Base-by-base conservation (phyloP, 768 basidiomycete genomes). In the Termitomyces sp. region DNA sequence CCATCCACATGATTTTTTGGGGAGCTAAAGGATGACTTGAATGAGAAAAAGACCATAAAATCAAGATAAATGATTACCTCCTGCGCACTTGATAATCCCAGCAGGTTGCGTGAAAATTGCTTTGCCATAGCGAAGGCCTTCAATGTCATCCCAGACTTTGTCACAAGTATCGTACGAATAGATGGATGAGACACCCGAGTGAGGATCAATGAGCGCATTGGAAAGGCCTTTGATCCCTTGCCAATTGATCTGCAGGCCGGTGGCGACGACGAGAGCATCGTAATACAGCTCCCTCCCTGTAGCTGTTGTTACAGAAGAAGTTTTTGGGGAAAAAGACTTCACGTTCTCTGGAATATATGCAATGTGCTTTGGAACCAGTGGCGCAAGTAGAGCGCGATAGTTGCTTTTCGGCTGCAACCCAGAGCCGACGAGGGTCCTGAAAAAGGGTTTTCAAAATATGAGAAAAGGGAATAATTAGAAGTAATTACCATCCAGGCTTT, bases 1-100 rank as follows among this genome's bases (percentile, higher is more conserved):
- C 91, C 91, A 94, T 93, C 93, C 94, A 96, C 91, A 96, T 94
- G 57, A 95, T 91, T 75, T 96, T 94, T 70, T 94, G 91, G 20
- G 91, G 90, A 15, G 88, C 90, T 91, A 43, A 46, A 56, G 37
- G 8, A 15, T 52, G 46, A 51, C 55, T n/a, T 63, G 40, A 42
- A 42, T 45, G 38, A 56, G 55, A 10, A 29, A 49, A 46, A 36
- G 43, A 52, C 6, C 20, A 31, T 38, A 32, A 37, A 12, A n/a
- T 8, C 48, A 55, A 45, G 2, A 47, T 8, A 32, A 3, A 29
- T 17, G 54, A 66, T 65, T 68, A 91, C 92, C 91, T 77, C 93
- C 89, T 67, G 95, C 91, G 71, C 96, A 98, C 74, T 99, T 99
- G 70, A 99, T 84, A 31, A 93, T 76, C 15, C 96, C 94, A 14